These are phyloP conservation scores for Leucosporidium scottii DNA, from an alignment of 768 basidiomycete genomes.

Conservation along the genomic window DNA sequence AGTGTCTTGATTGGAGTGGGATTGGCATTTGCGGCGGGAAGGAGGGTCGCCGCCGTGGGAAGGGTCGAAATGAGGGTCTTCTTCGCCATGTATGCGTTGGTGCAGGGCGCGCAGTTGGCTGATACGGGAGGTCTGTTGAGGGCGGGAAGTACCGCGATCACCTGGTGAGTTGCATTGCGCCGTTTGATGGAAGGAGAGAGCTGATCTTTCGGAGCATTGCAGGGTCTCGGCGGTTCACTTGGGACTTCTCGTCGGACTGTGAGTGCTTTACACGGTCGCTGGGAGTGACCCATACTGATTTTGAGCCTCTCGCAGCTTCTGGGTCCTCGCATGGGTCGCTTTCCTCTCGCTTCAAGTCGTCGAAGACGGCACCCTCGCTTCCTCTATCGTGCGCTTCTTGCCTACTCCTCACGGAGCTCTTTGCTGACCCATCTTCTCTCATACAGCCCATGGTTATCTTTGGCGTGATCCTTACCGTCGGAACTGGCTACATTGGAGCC, in stretches of 20 bases:
- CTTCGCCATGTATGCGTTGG: constrained; percentile 38
- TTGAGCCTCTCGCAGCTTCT: constrained; percentile 9
- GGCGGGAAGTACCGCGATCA: constrained; percentile 15
- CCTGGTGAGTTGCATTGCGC: constrained; percentile 7
- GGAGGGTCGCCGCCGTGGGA: constrained; percentile 83
- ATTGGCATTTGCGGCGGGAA: constrained; percentile 55
- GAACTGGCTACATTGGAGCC: constrained; percentile 74
- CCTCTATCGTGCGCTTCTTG: constrained; percentile 16
- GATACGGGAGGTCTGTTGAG: constrained; percentile 29
- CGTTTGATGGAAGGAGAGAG: constrained; percentile 52
- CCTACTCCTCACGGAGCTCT: too few species aligned
- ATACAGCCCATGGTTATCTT: constrained; percentile 13
- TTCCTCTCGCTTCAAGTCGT: constrained; percentile 58
- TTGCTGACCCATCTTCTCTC: too few species aligned
- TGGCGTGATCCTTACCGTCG: constrained; percentile 51
- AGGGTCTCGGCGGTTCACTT: constrained; percentile 42
- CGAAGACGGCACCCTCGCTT: constrained; percentile 73
- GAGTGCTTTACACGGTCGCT: not conserved
- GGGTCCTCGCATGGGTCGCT: constrained; percentile 35
- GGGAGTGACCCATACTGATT: not conserved
- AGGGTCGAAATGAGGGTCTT: constrained; percentile 42
- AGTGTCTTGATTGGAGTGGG: constrained; percentile 56
- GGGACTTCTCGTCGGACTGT: constrained; percentile 4
- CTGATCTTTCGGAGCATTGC: constrained; percentile 60
- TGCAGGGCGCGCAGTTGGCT: constrained; percentile 31